Conservation (phyloP, 148 eudicot genomes). For the Pharnaceum exiguum region DNA sequence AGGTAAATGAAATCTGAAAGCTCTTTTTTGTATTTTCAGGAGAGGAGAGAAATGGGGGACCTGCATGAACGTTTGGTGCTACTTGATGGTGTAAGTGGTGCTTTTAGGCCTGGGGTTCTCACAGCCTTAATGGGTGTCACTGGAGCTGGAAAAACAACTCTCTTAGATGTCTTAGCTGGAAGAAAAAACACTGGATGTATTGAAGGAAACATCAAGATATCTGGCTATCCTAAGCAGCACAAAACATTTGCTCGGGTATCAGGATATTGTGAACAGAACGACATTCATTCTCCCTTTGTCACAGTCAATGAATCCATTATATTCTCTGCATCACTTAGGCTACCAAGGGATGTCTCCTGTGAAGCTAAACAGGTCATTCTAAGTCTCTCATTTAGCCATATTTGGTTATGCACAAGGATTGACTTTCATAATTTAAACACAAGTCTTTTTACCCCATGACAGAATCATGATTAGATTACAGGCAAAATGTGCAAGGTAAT, state of each 20-base stretch:
- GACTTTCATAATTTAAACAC: no score
- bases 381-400: background rate
- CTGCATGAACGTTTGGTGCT: conserved; percentile 45
- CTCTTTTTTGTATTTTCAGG: conserved; percentile 33
- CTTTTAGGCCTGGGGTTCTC: conserved; percentile 28
- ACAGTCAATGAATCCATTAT: conserved; percentile 21
- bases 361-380: conserved; percentile 8
- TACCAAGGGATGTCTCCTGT: conserved; percentile 10
- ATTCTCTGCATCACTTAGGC: conserved; percentile 23
- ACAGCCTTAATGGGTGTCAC: conserved; percentile 33
- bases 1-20: no score
- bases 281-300: conserved; percentile 18
- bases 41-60: conserved; percentile 54
- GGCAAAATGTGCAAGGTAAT: no score
- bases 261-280: conserved; percentile 32
- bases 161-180: conserved; percentile 30
- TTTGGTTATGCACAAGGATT: no score
- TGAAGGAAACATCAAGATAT: conserved; percentile 21
- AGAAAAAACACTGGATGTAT: conserved; percentile 28
- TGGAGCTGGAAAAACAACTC: conserved; percentile 37
- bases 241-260: conserved; percentile 31
- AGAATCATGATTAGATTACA: no score
- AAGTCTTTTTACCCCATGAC: no score
- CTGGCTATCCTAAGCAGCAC: conserved; percentile 25
- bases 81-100: conserved; percentile 34